Evolutionary conservation across 331 rosid species (phyloP), one percentile per base, ranked within the genome.

Genomic region (Acacia pycnantha): DNA sequence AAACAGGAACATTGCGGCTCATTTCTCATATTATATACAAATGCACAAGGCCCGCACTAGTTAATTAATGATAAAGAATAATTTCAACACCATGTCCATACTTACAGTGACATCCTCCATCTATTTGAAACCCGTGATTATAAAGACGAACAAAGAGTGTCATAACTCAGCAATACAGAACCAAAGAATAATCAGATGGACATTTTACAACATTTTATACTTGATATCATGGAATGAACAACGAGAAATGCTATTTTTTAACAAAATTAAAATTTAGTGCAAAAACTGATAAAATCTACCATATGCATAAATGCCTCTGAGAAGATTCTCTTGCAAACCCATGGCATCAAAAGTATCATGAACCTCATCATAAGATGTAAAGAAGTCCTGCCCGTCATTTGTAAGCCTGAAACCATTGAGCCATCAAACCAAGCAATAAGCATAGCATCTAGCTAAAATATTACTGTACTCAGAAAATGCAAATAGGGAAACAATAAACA

Each of bases 311-410:
- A 92, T 92, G 50, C 97, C 95, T 79, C 97, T 90, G 37, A 92
- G 92, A 68, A 92, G 91, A 85, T 92, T 92, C 88, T 92, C 97
- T 79, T 86, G 88, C 88, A 92, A 85, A 21, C 97, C 95, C 97
- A 92, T 92, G 15, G 85, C 86, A 75, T 92, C 97, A 88, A 92
- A 92, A 81, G 84, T 90, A 11, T 92, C 95, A 74, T 66, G 82
- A 74, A 89, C 91, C 82, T 92, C 97, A 31, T 92, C 97, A 59
- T 86, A 92, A 12, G 91, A 51, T 43, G 93, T 86, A 84, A 88
- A 88, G 86, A 92, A 92, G 0, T 92, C 95, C 81, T 92, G 92
- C 46, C 87, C 93, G 8, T 90, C 97, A 81, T 88, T 69, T 8
- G 91, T 62, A 81, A 90, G 93, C 68, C 97, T 92, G 87, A 26